phyloP scores from a whole-genome alignment of 495 filamentous ascomycete species.

The Sporormia fimetaria region DNA sequence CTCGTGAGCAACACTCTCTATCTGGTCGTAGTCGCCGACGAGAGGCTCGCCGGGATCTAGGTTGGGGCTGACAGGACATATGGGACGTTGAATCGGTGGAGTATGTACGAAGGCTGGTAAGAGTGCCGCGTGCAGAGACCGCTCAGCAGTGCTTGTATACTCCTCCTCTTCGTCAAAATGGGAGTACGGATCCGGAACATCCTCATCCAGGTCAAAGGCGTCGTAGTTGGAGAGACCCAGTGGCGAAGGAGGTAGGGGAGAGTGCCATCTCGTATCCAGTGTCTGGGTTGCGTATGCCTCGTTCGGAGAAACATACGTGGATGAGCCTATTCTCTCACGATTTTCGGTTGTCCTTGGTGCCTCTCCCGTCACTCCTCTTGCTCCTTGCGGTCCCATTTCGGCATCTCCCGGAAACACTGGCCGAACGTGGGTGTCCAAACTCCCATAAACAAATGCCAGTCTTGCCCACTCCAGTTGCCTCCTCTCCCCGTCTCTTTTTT shows the following conservation, averaged over 20 bases:
- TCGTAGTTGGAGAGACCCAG: constrained; percentile 40
- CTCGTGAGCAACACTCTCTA: constrained; percentile 38
- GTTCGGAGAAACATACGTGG: constrained; percentile 13
- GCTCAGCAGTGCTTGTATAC: too few relatives aligned
- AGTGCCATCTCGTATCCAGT: constrained; percentile 12
- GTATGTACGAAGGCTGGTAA: too few relatives aligned
- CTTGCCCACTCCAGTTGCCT: constrained; percentile 20
- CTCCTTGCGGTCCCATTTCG: background rate
- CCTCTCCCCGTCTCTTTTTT: constrained; percentile 27
- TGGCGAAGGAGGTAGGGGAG: constrained; percentile 33
- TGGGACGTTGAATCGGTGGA: too few relatives aligned
- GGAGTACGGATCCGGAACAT: constrained; percentile 20
- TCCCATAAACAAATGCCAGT: constrained; percentile 19
- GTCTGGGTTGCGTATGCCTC: constrained; percentile 15
- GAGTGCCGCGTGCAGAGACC: too few relatives aligned
- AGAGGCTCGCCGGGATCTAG: constrained; percentile 22
- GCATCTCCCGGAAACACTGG: constrained; percentile 6
- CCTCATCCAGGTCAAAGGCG: constrained; percentile 38
- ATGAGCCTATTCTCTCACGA: background rate
- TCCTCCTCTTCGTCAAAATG: constrained; percentile 22
- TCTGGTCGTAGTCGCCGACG: constrained; percentile 32
- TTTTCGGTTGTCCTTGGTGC: background rate
- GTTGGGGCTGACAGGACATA: too few relatives aligned
- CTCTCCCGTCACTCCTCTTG: too few relatives aligned
- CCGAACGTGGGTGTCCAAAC: constrained; percentile 13